These are phyloP conservation scores for Danielozyma ontarioensis DNA, from an alignment of 805 yeast genomes.

Conservation along the genomic window DNA sequence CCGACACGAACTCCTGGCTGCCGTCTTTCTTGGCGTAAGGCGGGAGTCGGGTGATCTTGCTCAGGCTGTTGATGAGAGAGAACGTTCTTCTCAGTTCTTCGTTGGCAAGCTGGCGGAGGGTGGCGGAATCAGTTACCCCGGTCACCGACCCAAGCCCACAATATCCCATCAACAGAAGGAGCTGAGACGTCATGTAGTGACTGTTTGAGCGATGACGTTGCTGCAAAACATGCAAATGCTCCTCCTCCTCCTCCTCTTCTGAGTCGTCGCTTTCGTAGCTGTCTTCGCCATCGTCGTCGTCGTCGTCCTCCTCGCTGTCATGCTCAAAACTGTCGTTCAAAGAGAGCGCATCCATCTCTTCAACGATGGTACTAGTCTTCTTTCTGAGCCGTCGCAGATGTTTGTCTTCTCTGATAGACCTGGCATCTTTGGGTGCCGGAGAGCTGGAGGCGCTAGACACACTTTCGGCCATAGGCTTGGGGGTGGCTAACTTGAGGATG, in stretches of 20 bases:
- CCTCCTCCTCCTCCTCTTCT: conserved; percentile 12
- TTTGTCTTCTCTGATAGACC: no score
- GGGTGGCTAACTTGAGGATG: no score
- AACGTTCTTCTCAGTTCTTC: conserved; percentile 30
- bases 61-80: conserved; percentile 18
- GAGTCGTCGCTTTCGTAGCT: conserved; percentile 1
- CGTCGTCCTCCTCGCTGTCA: conserved; percentile 6
- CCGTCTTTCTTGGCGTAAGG: conserved; percentile 12
- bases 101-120: conserved; percentile 18
- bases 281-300: conserved; percentile 4
- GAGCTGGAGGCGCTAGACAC: no score
- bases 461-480: no score
- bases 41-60: conserved; percentile 21
- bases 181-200: conserved; percentile 15
- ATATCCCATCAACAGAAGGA: conserved; percentile 28
- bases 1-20: no score
- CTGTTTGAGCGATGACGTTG: conserved; percentile 5
- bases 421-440: no score
- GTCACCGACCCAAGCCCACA: conserved; percentile 22
- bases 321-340: conserved; percentile 7
- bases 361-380: conserved; percentile 25
- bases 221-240: conserved; percentile 23
- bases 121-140: conserved; percentile 9
- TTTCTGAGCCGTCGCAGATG: conserved; percentile 4
- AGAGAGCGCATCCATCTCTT: conserved; percentile 15